Conservation (phyloP, 805 yeast species). For the Saccharomycopsis oosterbeekiorum region DNA sequence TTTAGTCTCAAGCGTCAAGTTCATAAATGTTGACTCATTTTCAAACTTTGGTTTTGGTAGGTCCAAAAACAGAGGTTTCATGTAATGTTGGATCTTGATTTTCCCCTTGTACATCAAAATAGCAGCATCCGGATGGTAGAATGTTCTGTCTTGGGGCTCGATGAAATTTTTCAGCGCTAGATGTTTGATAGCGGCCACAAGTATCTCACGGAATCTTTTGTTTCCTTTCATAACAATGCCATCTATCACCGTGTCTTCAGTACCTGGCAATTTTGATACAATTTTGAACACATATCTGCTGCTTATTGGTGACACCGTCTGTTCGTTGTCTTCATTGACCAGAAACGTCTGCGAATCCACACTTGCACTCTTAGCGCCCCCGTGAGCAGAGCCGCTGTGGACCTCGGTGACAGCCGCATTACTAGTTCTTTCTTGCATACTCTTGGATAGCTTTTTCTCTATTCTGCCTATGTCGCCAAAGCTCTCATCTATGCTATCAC, state of each 20-base stretch:
- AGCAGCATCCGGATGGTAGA: slow-evolving; percentile 18
- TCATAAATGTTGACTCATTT: slow-evolving; percentile 15
- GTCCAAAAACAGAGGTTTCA: slow-evolving; percentile 22
- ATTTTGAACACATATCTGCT: slow-evolving; percentile 4
- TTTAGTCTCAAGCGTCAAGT: slow-evolving; percentile 19
- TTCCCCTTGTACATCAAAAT: slow-evolving; percentile 21
- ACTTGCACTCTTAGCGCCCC: background rate
- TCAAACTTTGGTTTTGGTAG: slow-evolving; percentile 16
- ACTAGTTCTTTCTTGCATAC: background rate
- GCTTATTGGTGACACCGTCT: background rate
- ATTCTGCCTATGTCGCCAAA: background rate
- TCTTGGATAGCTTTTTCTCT: background rate
- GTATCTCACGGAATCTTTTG: slow-evolving; percentile 10
- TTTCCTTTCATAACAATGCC: slow-evolving; percentile 3
- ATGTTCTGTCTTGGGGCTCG: background rate
- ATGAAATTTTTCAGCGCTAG: slow-evolving; percentile 9
- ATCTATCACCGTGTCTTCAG: slow-evolving; percentile 5
- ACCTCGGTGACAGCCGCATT: too few relatives aligned
- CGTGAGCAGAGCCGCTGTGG: background rate
- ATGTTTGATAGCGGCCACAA: slow-evolving; percentile 7
- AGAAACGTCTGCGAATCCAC: background rate
- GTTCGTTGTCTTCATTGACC: background rate
- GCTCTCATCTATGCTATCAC: background rate
- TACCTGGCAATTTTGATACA: slow-evolving; percentile 12
- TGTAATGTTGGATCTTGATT: slow-evolving; percentile 19